These are phyloP conservation scores for Penicillium waksmanii DNA, from an alignment of 495 filamentous ascomycete genomes.

Conservation along the genomic window DNA sequence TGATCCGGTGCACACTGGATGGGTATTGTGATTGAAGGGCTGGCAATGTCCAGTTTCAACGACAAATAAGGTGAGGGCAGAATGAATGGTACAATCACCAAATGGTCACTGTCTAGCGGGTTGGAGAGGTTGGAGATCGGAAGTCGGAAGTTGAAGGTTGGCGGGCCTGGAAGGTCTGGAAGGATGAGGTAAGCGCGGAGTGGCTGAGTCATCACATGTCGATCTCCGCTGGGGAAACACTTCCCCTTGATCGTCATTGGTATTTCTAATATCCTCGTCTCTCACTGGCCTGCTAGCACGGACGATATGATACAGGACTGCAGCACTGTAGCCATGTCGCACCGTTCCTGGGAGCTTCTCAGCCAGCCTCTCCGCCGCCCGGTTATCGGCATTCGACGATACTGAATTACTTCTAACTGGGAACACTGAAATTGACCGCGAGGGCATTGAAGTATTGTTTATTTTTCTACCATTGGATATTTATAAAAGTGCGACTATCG, in stretches of 20 bases:
- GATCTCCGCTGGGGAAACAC: neutral
- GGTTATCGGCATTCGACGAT: too few relatives aligned
- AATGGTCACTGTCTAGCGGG: neutral
- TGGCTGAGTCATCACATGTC: constrained; percentile 5
- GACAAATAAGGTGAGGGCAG: too few relatives aligned
- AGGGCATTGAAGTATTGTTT: too few relatives aligned
- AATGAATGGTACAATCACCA: too few relatives aligned
- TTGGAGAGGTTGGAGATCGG: neutral
- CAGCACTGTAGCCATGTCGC: neutral
- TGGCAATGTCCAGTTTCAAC: too few relatives aligned
- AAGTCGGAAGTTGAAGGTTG: neutral
- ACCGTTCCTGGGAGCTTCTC: neutral
- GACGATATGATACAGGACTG: neutral
- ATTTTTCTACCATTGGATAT: too few relatives aligned
- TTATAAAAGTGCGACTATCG: too few relatives aligned
- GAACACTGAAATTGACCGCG: too few relatives aligned
- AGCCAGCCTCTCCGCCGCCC: too few relatives aligned
- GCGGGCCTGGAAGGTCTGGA: neutral
- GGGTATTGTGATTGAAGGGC: too few relatives aligned
- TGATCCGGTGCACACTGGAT: neutral
- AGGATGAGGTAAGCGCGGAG: constrained; percentile 3
- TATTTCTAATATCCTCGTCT: neutral
- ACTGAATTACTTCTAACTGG: too few relatives aligned
- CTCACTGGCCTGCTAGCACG: neutral
- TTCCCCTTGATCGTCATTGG: neutral